phyloP scores from a whole-genome alignment of 2,329 filamentous ascomycete species.

The Emergomyces pasteurianus region DNA sequence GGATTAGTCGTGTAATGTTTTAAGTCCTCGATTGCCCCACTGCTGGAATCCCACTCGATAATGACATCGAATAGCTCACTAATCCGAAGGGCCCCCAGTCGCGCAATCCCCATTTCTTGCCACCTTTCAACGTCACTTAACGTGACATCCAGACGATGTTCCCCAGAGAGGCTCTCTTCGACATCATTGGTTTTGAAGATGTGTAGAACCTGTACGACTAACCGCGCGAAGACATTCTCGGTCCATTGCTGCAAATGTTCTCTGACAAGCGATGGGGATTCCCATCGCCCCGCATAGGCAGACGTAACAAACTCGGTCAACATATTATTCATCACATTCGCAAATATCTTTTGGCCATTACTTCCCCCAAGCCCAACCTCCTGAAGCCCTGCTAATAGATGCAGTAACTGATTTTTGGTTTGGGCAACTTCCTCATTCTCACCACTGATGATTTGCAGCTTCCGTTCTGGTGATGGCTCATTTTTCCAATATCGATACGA shows the following conservation, averaged over 20 bases:
- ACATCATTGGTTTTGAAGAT: slow-evolving; percentile 22
- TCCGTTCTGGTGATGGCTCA: slow-evolving; percentile 18
- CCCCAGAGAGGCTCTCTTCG: slow-evolving; percentile 12
- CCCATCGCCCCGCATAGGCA: slow-evolving; percentile 48
- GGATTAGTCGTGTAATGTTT: slow-evolving; percentile 44
- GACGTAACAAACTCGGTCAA: slow-evolving; percentile 45
- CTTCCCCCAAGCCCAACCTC: slow-evolving; percentile 44
- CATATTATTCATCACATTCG: slow-evolving; percentile 45
- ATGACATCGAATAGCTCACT: slow-evolving; percentile 50
- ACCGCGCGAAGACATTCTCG: slow-evolving; percentile 40
- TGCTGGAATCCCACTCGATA: slow-evolving; percentile 47
- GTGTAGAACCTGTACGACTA: slow-evolving; percentile 39
- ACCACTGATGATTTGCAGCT: slow-evolving; percentile 21
- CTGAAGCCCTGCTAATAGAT: slow-evolving; percentile 36
- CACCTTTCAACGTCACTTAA: slow-evolving; percentile 40
- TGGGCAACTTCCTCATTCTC: slow-evolving; percentile 19
- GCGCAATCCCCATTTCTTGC: slow-evolving; percentile 43
- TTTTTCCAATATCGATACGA: slow-evolving; percentile 28
- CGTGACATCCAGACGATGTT: slow-evolving; percentile 21
- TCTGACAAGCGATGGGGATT: slow-evolving; percentile 35
- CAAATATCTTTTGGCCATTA: slow-evolving; percentile 45
- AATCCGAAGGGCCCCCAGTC: slow-evolving; percentile 44
- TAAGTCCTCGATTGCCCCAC: slow-evolving; percentile 49
- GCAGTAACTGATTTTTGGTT: slow-evolving; percentile 24
- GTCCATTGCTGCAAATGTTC: slow-evolving; percentile 45